Evolutionary conservation across 2,329 filamentous ascomycete species (phyloP).

Genomic region (Penicillium olsonii): DNA sequence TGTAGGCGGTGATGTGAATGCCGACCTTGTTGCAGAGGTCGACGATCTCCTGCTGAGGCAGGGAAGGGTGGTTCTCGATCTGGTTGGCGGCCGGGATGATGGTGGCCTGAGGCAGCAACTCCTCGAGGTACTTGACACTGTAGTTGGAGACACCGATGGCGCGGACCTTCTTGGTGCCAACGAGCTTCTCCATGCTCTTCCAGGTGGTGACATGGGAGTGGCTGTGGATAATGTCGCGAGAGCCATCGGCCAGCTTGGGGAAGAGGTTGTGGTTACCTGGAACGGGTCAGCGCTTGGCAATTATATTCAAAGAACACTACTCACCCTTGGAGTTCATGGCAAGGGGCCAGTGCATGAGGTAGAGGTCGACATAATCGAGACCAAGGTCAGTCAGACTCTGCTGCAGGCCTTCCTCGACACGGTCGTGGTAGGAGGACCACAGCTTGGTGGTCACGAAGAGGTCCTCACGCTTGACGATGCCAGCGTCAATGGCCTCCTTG

Average conservation of each 20-base stretch:
- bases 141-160: slow-evolving; percentile 64
- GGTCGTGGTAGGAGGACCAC: slow-evolving; percentile 76
- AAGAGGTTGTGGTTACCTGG: slow-evolving; percentile 52
- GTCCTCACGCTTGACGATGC: slow-evolving; percentile 72
- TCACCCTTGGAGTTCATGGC: slow-evolving; percentile 73
- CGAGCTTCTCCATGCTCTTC: slow-evolving; percentile 67
- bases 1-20: slow-evolving; percentile 58
- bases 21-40: slow-evolving; percentile 53
- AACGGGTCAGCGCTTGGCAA: slow-evolving; percentile 1
- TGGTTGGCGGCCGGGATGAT: slow-evolving; percentile 72
- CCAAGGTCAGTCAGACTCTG: slow-evolving; percentile 73
- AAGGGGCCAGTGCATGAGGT: slow-evolving; percentile 80
- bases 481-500: slow-evolving; percentile 68
- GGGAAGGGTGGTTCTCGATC: slow-evolving; percentile 77
- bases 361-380: slow-evolving; percentile 79
- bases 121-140: slow-evolving; percentile 55
- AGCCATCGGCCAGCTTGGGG: slow-evolving; percentile 72
- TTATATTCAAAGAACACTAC: slow-evolving; percentile 1
- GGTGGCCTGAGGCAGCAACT: slow-evolving; percentile 59
- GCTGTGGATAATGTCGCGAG: slow-evolving; percentile 68
- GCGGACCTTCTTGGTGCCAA: slow-evolving; percentile 55
- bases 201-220: slow-evolving; percentile 76
- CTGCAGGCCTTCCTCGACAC: slow-evolving; percentile 68
- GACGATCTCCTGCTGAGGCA: slow-evolving; percentile 57
- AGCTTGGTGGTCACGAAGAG: slow-evolving; percentile 84